phyloP scores from a whole-genome alignment of 495 filamentous ascomycete genomes.

The Tuber magnatum region DNA sequence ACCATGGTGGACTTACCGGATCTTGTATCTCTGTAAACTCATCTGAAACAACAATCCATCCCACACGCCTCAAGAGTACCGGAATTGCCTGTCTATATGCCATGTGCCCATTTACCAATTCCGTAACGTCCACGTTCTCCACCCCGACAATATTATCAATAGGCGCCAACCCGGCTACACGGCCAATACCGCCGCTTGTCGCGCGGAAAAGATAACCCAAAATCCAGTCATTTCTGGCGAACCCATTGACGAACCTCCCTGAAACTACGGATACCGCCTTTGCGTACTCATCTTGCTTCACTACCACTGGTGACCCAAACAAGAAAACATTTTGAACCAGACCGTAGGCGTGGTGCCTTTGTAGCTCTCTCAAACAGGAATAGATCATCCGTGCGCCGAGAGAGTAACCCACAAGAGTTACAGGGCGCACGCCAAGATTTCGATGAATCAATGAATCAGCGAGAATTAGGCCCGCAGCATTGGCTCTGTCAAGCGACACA shows the following conservation, averaged over 20 bases:
- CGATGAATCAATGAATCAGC: conserved; percentile 89
- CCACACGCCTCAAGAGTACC: conserved; percentile 69
- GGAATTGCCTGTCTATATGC: conserved; percentile 91
- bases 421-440: conserved; percentile 81
- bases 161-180: conserved; percentile 78
- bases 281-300: conserved; percentile 84
- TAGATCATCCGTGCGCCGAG: conserved; percentile 90
- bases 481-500: conserved; percentile 83
- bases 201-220: conserved; percentile 93
- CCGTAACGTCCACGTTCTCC: conserved; percentile 85
- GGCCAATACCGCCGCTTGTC: conserved; percentile 84
- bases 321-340: conserved; percentile 92
- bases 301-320: conserved; percentile 86
- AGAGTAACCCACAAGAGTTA: conserved; percentile 95
- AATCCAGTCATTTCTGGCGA: conserved; percentile 94
- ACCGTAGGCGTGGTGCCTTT: conserved; percentile 77
- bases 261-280: conserved; percentile 72
- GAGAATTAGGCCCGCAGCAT: conserved; percentile 81
- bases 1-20: conserved; percentile 44
- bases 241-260: conserved; percentile 90
- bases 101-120: conserved; percentile 89
- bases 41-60: conserved; percentile 82
- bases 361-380: conserved; percentile 80
- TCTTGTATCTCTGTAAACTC: conserved; percentile 98
- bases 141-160: conserved; percentile 70